These are phyloP conservation scores for Boletus vermiculosoides DNA, from an alignment of 768 basidiomycete genomes.

Conservation along the genomic window DNA sequence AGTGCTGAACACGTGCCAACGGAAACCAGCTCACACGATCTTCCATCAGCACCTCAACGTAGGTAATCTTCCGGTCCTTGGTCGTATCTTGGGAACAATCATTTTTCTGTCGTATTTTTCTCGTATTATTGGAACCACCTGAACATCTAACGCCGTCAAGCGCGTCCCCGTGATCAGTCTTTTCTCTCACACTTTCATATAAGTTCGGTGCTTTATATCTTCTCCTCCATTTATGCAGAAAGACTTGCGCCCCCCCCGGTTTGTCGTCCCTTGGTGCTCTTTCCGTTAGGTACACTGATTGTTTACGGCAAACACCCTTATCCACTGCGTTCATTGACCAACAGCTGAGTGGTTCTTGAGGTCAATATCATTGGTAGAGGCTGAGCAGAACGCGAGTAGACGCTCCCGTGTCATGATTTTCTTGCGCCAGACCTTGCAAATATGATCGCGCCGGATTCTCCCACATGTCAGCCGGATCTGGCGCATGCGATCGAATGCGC, in stretches of 20 bases:
- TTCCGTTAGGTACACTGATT: background rate
- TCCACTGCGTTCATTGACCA: background rate
- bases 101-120: background rate
- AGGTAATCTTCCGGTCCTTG: background rate
- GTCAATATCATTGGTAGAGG: background rate
- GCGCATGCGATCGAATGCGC: background rate
- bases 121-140: background rate
- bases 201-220: background rate
- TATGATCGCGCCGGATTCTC: background rate
- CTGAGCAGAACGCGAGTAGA: background rate
- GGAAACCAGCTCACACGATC: background rate
- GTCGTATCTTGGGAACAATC: background rate
- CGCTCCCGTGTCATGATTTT: background rate
- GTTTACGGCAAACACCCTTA: background rate
- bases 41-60: background rate
- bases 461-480: background rate
- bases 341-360: background rate
- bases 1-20: conserved; percentile 16
- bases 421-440: background rate
- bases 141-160: background rate
- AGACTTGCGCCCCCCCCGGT: background rate
- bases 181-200: background rate
- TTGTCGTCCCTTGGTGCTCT: background rate
- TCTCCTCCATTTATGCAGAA: background rate
- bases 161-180: background rate